Percentiles rank a stretch among this genome's conserved stretches.
These are phyloP conservation scores for Aspergillus biplanus DNA, from an alignment of 495 filamentous ascomycete species.

Conservation along the genomic window DNA sequence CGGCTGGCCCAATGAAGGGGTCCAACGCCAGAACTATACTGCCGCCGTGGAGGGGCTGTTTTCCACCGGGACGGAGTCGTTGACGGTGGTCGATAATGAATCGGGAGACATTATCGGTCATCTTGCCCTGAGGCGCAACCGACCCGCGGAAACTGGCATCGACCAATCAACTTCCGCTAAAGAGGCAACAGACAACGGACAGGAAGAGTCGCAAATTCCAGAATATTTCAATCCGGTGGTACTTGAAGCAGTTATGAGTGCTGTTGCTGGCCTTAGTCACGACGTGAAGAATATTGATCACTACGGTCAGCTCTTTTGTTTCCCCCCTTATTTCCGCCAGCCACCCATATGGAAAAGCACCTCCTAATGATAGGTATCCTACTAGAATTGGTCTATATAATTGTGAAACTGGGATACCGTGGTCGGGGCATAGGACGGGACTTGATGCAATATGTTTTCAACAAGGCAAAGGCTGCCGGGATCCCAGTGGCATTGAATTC, in stretches of 20 bases:
- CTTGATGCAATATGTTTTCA: constrained; percentile 20
- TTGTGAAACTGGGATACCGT: constrained; percentile 21
- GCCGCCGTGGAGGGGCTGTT: constrained; percentile 16
- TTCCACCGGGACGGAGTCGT: background rate
- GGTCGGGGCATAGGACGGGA: constrained; percentile 23
- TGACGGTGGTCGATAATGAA: constrained; percentile 24
- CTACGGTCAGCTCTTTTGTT: constrained; percentile 19
- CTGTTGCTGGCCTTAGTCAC: constrained; percentile 4
- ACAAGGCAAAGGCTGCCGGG: constrained; percentile 16
- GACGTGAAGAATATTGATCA: constrained; percentile 20
- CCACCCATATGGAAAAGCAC: no score
- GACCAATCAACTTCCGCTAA: background rate
- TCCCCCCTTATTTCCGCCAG: background rate
- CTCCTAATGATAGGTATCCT: background rate
- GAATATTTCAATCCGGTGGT: constrained; percentile 24
- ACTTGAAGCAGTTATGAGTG: constrained; percentile 16
- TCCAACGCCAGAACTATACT: constrained; percentile 25
- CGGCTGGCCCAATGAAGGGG: constrained; percentile 32
- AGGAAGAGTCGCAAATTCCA: background rate
- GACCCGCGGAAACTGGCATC: background rate
- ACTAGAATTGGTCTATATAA: constrained; percentile 27
- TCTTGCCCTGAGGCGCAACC: constrained; percentile 20
- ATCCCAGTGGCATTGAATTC: constrained; percentile 21
- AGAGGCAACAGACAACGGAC: background rate
- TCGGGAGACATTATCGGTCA: constrained; percentile 26